Evolutionary conservation across 1,139 yeast species (phyloP).

Genomic region (Geotrichum europaeum): DNA sequence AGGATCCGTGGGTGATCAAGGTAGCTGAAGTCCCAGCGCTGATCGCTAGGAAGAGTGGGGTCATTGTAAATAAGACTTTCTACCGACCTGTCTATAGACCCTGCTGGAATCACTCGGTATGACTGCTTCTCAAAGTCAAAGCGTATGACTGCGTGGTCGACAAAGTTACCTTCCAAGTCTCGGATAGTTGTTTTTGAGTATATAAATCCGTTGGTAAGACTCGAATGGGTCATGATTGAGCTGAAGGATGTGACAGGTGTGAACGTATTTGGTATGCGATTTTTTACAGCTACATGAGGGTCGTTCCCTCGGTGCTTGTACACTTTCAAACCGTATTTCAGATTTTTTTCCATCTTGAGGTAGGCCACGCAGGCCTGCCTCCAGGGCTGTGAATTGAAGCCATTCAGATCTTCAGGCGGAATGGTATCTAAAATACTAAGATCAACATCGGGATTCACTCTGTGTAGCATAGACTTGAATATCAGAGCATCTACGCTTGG

Average conservation of each 20-base stretch:
- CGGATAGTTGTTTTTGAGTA: too few relatives aligned
- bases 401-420: not conserved
- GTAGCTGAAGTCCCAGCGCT: too few relatives aligned
- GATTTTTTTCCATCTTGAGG: not conserved
- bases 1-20: too few relatives aligned
- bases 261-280: too few relatives aligned
- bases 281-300: too few relatives aligned
- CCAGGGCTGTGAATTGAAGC: not conserved
- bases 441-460: not conserved
- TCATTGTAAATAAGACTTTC: not conserved
- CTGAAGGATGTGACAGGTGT: too few relatives aligned
- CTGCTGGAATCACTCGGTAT: not conserved
- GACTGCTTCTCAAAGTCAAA: not conserved
- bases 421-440: not conserved
- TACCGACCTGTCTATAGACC: not conserved
- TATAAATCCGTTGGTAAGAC: too few relatives aligned
- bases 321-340: not conserved
- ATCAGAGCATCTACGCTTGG: too few relatives aligned
- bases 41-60: too few relatives aligned
- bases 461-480: not conserved
- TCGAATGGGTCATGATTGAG: too few relatives aligned
- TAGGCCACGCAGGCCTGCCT: not conserved
- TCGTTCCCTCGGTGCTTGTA: not conserved
- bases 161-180: not conserved
- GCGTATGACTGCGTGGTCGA: not conserved